Evolutionary conservation across 305 asterid genomes (phyloP).

Genomic region (Lippia alba): DNA sequence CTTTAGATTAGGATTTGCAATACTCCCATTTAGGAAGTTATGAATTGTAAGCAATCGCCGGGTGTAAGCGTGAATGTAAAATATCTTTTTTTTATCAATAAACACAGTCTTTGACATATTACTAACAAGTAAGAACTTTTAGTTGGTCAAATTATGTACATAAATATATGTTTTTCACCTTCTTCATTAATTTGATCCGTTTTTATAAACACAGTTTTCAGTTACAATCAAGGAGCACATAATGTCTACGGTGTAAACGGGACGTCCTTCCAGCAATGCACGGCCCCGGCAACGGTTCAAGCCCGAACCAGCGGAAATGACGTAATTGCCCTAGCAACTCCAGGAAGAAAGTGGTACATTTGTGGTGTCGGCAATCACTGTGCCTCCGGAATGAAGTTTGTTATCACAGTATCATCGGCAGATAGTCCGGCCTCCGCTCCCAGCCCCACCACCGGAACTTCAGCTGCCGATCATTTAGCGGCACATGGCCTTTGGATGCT

Average conservation of each 20-base stretch:
- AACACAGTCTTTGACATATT: too few species aligned
- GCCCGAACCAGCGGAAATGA: conserved; percentile 18
- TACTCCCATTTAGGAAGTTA: too few species aligned
- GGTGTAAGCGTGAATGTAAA: too few species aligned
- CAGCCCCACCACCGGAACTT: background rate
- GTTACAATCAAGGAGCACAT: conserved; percentile 21
- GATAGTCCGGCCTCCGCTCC: background rate
- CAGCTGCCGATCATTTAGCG: background rate
- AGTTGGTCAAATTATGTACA: background rate
- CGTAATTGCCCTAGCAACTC: conserved; percentile 7
- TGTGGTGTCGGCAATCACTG: conserved; percentile 8
- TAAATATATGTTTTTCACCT: too few species aligned
- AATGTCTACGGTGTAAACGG: conserved; percentile 31
- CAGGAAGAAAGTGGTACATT: conserved; percentile 29
- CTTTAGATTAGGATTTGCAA: too few species aligned
- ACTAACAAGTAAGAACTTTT: background rate
- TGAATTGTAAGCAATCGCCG: too few species aligned
- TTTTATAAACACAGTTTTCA: conserved; percentile 29
- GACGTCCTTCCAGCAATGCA: conserved; percentile 24
- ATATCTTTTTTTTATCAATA: too few species aligned
- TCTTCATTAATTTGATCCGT: too few species aligned
- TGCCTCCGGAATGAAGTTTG: conserved; percentile 27
- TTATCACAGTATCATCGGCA: conserved; percentile 4
- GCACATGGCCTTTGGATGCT: background rate
- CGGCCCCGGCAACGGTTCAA: background rate